Conservation (phyloP, 768 basidiomycete genomes). For the Infundibulicybe gibba region DNA sequence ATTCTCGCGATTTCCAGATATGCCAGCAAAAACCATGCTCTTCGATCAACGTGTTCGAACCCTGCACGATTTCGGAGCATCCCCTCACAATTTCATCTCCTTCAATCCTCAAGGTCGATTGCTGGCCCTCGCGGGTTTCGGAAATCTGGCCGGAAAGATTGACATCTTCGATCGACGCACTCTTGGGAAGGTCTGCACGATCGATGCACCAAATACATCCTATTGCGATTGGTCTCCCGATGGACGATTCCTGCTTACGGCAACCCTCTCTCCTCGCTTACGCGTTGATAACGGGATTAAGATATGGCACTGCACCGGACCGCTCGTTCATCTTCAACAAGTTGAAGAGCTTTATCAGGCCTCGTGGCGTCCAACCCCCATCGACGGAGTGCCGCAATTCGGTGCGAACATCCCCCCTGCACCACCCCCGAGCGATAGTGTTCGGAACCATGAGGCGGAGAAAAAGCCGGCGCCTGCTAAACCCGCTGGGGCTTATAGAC, state of each 20-base stretch:
- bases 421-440: conserved; percentile 61
- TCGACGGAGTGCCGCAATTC: conserved; percentile 67
- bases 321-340: conserved; percentile 78
- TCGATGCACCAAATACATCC: conserved; percentile 92
- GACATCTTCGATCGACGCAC: conserved; percentile 89
- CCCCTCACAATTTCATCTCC: conserved; percentile 87
- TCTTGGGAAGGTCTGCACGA: conserved; percentile 71
- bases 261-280: conserved; percentile 91
- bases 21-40: conserved; percentile 91
- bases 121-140: conserved; percentile 89
- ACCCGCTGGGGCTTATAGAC: conserved; percentile 86
- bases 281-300: conserved; percentile 98
- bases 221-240: conserved; percentile 95
- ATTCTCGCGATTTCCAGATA: conserved; percentile 44
- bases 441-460: conserved; percentile 40
- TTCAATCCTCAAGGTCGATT: conserved; percentile 95
- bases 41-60: conserved; percentile 89
- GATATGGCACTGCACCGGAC: conserved; percentile 90
- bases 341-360: conserved; percentile 90
- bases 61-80: conserved; percentile 86
- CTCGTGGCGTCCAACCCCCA: conserved; percentile 73
- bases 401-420: conserved; percentile 62
- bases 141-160: conserved; percentile 92
- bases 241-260: conserved; percentile 89
- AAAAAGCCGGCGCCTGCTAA: conserved; percentile 58